Percentiles rank a stretch among this genome's conserved stretches.
Conservation (phyloP, 352 stramenopile species). For the Peronospora tabacina region DNA sequence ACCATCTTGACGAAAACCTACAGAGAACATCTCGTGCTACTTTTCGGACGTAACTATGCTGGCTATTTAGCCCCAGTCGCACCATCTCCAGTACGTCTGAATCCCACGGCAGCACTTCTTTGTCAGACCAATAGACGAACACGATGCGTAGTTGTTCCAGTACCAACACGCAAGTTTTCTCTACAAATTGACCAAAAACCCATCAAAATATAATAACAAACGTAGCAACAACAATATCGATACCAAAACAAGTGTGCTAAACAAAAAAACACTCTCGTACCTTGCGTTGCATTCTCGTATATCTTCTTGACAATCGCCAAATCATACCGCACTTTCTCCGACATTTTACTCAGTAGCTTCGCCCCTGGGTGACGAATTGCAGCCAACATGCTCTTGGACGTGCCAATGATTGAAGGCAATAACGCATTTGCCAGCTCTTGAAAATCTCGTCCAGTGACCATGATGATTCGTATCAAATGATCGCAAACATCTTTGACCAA, state of each 20-base stretch:
- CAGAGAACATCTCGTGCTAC: conserved; percentile 41
- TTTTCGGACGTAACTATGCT: conserved; percentile 35
- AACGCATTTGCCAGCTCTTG: conserved; percentile 50
- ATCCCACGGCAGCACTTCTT: conserved; percentile 38
- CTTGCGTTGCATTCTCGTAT: conserved; percentile 35
- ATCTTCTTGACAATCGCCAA: conserved; percentile 40
- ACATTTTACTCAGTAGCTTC: conserved; percentile 44
- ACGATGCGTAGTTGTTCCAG: conserved; percentile 53
- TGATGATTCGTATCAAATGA: conserved; percentile 40
- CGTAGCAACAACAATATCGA: background rate
- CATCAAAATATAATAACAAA: background rate
- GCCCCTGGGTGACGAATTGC: conserved; percentile 47
- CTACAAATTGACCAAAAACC: conserved; percentile 26
- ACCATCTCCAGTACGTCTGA: conserved; percentile 47
- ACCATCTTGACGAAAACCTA: conserved; percentile 45
- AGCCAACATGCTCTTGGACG: conserved; percentile 43
- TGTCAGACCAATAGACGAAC: conserved; percentile 44
- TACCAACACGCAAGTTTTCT: conserved; percentile 43
- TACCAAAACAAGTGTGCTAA: too few species aligned
- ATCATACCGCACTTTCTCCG: conserved; percentile 55
- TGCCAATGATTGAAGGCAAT: conserved; percentile 38
- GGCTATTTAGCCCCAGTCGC: conserved; percentile 37
- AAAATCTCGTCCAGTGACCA: conserved; percentile 38
- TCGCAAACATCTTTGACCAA: conserved; percentile 46
- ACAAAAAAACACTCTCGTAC: conserved; percentile 15